These are phyloP conservation scores for Cylindricascospora bacillispora DNA, from an alignment of 1,139 yeast genomes.

Conservation along the genomic window DNA sequence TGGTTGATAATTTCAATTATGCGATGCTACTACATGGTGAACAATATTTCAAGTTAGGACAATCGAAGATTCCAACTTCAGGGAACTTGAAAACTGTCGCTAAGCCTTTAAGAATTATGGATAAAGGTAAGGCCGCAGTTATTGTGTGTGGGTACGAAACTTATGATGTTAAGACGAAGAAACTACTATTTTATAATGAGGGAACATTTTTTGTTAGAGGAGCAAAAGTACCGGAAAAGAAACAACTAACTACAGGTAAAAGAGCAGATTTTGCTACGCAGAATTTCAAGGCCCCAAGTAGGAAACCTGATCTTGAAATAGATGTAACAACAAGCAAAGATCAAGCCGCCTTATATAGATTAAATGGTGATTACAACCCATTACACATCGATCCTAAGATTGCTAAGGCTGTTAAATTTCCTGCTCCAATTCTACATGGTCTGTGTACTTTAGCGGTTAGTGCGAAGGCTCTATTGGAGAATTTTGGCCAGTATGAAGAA, in stretches of 20 bases:
- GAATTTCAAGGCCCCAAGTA: constrained; percentile 50
- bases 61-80: constrained; percentile 71
- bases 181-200: constrained; percentile 64
- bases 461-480: constrained; percentile 63
- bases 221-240: constrained; percentile 49
- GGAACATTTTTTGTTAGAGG: constrained; percentile 81
- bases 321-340: constrained; percentile 53
- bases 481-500: constrained; percentile 73
- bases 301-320: constrained; percentile 55
- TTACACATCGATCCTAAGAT: constrained; percentile 87
- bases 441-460: constrained; percentile 78
- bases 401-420: constrained; percentile 82
- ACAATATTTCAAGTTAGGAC: constrained; percentile 71
- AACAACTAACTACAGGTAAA: constrained; percentile 29
- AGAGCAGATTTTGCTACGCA: constrained; percentile 50
- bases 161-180: constrained; percentile 56
- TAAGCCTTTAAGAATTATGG: constrained; percentile 60
- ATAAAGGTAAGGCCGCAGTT: constrained; percentile 81
- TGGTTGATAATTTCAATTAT: constrained; percentile 77
- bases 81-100: constrained; percentile 50
- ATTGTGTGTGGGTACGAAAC: constrained; percentile 68
- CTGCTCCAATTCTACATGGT: constrained; percentile 85
- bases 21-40: constrained; percentile 89
- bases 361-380: constrained; percentile 92
- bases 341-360: constrained; percentile 82